phyloP scores from a whole-genome alignment of 305 asterid species.

The Fraxinus sp. region DNA sequence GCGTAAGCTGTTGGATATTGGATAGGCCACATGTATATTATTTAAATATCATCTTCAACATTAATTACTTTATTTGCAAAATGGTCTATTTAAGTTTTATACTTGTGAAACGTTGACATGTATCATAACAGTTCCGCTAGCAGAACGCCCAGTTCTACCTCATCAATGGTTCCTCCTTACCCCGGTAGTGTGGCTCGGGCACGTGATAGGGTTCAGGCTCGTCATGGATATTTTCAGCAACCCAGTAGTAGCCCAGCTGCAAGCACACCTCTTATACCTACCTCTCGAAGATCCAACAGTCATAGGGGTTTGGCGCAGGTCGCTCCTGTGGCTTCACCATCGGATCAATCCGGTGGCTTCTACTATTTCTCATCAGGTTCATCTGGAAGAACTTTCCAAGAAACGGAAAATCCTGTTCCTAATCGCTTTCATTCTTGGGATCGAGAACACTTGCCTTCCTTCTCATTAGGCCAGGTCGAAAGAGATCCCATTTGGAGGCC shows the following conservation, averaged over 20 bases:
- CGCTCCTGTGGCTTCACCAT: conserved; percentile 48
- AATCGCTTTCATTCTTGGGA: conserved; percentile 55
- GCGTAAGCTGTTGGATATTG: background rate
- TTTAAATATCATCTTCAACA: background rate
- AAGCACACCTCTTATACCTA: conserved; percentile 40
- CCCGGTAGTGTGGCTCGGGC: conserved; percentile 51
- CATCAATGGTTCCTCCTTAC: conserved; percentile 55
- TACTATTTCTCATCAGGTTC: conserved; percentile 52
- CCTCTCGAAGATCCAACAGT: conserved; percentile 50
- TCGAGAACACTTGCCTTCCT: conserved; percentile 51
- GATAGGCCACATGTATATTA: background rate
- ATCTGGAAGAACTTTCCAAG: conserved; percentile 58
- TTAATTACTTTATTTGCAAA: background rate
- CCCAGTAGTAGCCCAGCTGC: conserved; percentile 42
- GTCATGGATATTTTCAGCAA: conserved; percentile 62
- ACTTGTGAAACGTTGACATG: background rate
- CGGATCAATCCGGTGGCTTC: conserved; percentile 53
- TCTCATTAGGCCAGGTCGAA: conserved; percentile 21
- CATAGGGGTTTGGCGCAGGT: conserved; percentile 51
- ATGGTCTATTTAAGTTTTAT: background rate
- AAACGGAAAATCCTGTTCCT: conserved; percentile 46
- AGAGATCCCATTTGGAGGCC: background rate
- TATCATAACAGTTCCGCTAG: conserved; percentile 50
- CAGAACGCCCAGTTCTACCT: conserved; percentile 62
- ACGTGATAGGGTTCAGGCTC: conserved; percentile 59